Percentiles rank a stretch among this genome's conserved stretches.
These are phyloP conservation scores for Rhodotorula diobovata DNA, from an alignment of 768 basidiomycete species.

Conservation along the genomic window DNA sequence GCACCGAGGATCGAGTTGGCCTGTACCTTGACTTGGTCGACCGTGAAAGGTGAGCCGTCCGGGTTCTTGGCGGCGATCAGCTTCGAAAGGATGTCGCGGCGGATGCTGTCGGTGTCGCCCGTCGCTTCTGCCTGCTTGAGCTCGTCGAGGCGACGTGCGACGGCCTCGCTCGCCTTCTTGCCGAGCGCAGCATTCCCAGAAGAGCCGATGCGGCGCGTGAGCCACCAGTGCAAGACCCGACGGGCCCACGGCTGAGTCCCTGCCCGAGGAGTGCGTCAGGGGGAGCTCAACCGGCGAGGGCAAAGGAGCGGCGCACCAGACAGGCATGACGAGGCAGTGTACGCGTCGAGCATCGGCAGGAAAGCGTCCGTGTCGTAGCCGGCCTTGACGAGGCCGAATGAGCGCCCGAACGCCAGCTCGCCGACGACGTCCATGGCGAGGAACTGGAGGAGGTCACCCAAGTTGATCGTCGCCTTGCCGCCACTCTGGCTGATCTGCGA, in stretches of 20 bases:
- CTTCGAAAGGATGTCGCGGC: neutral
- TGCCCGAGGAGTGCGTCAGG: neutral
- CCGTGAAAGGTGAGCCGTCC: slow-evolving; percentile 4
- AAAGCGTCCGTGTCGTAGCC: neutral
- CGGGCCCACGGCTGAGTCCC: slow-evolving; percentile 11
- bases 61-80: slow-evolving; percentile 11
- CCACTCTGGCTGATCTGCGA: neutral
- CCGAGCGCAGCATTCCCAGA: slow-evolving; percentile 4
- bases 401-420: neutral
- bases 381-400: neutral
- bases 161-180: neutral
- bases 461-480: slow-evolving; percentile 1
- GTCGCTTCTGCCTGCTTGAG: neutral
- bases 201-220: slow-evolving; percentile 4
- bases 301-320: neutral
- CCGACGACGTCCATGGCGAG: slow-evolving; percentile 6
- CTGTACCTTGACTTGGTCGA: slow-evolving; percentile 4
- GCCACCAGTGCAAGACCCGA: neutral
- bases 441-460: slow-evolving; percentile 9
- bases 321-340: slow-evolving; percentile 3
- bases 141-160: neutral
- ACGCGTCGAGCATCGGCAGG: slow-evolving; percentile 16
- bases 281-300: neutral
- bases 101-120: neutral
- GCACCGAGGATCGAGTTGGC: slow-evolving; percentile 11